phyloP scores from a whole-genome alignment of 768 basidiomycete species.

The Psilocybe cyanescens region DNA sequence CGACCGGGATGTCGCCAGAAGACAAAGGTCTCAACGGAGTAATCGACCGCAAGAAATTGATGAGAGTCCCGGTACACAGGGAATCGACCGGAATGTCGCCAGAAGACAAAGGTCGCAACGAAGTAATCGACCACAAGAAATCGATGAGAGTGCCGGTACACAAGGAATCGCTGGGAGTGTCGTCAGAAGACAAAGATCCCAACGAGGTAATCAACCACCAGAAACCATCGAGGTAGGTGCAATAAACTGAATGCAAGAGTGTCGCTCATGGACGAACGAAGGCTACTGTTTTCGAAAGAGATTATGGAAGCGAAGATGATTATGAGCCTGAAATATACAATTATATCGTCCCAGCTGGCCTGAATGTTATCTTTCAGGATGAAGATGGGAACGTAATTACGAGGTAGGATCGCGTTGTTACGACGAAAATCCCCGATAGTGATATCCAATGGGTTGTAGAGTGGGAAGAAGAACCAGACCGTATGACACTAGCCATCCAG shows the following conservation, averaged over 20 bases:
- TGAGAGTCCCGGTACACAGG: background rate
- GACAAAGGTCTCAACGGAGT: background rate
- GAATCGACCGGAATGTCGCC: background rate
- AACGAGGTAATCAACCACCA: background rate
- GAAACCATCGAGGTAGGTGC: conserved; percentile 22
- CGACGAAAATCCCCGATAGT: background rate
- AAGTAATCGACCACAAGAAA: background rate
- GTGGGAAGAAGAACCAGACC: conserved; percentile 20
- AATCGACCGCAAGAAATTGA: conserved; percentile 11
- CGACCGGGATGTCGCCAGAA: background rate
- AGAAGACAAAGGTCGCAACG: background rate
- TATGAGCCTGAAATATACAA: conserved; percentile 40
- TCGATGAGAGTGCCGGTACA: too few relatives aligned
- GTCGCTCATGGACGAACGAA: conserved; percentile 2
- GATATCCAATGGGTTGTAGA: conserved; percentile 12
- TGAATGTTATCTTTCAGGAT: conserved; percentile 71
- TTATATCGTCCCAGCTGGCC: conserved; percentile 69
- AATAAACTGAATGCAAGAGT: background rate
- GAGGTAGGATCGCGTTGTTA: conserved; percentile 39
- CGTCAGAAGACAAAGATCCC: background rate
- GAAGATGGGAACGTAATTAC: conserved; percentile 65
- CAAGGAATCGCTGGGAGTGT: background rate
- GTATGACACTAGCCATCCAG: conserved; percentile 9
- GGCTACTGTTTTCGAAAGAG: conserved; percentile 28
- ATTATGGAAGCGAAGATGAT: conserved; percentile 27